Base-by-base conservation (phyloP, 352 stramenopile genomes). In the Plasmopara halstedii region DNA sequence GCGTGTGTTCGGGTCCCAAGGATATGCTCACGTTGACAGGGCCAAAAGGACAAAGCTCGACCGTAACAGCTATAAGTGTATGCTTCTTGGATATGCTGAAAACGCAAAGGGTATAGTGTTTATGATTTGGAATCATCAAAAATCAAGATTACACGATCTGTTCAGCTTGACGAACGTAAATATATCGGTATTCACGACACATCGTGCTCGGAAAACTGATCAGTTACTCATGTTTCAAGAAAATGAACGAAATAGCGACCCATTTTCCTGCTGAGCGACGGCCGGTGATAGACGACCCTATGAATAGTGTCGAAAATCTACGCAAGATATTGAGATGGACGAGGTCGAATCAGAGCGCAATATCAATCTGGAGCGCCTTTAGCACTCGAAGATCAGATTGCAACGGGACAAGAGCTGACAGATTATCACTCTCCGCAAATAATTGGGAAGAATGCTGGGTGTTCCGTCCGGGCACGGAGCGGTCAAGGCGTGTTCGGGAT, bases 91-190 rank as follows among this genome's bases (percentile, higher is more conserved):
- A n/a, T n/a, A n/a, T n/a, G n/a, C n/a, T n/a, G n/a, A n/a, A 11
- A 32, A 32, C 15, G 14, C 0, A 66, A 61, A 10, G 48, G 42
- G 1, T 67, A 60, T 21, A 21, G 45, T 20, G 47, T 55, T 1
- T 43, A 41, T 21, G 44, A 58, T 32, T 23, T 58, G 10, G 48
- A 55, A 2, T 34, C 46, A 2, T 25, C 19, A 35, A 56, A 62
- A 20, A 31, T 62, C 13, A 42, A 39, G 33, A 5, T 39, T n/a
- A 9, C 33, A 39, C 33, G 31, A 1, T 39, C 33, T 19, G 33
- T 39, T 6, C 20, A 39, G 15, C 14, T 39, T 7, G n/a, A n/a
- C n/a, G n/a, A n/a, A n/a, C n/a, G n/a, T n/a, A n/a, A n/a, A n/a
- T n/a, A n/a, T n/a, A n/a, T n/a, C n/a, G n/a, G n/a, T n/a, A n/a